Evolutionary conservation across 2,329 filamentous ascomycete species (phyloP).

Genomic region (Microcyclospora pomicola): DNA sequence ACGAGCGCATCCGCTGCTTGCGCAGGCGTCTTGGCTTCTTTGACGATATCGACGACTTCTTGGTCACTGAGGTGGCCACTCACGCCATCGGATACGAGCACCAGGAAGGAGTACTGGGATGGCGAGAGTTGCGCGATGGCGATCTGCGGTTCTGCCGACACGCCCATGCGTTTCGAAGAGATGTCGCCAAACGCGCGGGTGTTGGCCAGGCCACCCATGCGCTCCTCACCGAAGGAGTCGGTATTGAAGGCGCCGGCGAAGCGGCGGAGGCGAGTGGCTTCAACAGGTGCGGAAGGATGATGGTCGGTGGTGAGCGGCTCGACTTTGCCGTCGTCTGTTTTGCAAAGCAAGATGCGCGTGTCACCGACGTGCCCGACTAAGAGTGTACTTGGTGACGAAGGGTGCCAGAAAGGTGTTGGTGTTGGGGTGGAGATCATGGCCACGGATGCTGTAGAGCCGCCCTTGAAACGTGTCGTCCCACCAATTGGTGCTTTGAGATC

Average conservation of each 20-base stretch:
- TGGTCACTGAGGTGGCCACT: slow-evolving; percentile 78
- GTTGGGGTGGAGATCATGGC: slow-evolving; percentile 87
- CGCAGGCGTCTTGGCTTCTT: slow-evolving; percentile 84
- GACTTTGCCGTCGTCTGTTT: slow-evolving; percentile 66
- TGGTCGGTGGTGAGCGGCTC: slow-evolving; percentile 80
- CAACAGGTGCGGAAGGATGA: slow-evolving; percentile 75
- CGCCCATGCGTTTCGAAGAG: slow-evolving; percentile 77
- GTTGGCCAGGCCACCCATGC: slow-evolving; percentile 85
- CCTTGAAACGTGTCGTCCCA: slow-evolving; percentile 65
- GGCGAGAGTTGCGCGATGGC: slow-evolving; percentile 63
- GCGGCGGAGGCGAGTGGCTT: slow-evolving; percentile 68
- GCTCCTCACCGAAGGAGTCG: slow-evolving; percentile 94
- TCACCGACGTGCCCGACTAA: slow-evolving; percentile 87
- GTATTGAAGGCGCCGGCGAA: slow-evolving; percentile 81
- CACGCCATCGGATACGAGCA: slow-evolving; percentile 79
- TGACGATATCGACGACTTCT: slow-evolving; percentile 90
- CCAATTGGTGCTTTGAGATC: slow-evolving; percentile 50
- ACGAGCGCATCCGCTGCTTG: slow-evolving; percentile 69
- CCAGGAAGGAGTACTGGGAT: slow-evolving; percentile 78
- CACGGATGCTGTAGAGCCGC: slow-evolving; percentile 82
- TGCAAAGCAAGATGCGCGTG: slow-evolving; percentile 78
- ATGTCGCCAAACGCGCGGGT: slow-evolving; percentile 91
- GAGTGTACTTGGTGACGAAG: slow-evolving; percentile 67
- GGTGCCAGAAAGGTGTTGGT: slow-evolving; percentile 89
- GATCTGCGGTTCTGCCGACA: slow-evolving; percentile 87